Evolutionary conservation across 305 asterid species (phyloP).

Genomic region (Fraxinus floribunda): DNA sequence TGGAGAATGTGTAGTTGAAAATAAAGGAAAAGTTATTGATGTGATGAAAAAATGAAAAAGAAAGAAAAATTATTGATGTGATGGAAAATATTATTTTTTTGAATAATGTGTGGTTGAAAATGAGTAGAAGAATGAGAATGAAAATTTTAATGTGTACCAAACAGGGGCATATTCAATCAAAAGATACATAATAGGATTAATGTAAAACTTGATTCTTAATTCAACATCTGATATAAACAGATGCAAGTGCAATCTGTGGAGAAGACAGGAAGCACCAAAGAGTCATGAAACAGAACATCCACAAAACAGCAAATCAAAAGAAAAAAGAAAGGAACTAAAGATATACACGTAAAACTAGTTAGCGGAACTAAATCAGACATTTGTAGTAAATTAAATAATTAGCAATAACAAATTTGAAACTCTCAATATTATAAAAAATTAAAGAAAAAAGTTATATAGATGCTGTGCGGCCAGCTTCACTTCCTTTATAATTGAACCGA

Average conservation of each 20-base stretch:
- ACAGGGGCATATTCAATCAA: conserved; percentile 1
- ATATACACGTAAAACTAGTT: background rate
- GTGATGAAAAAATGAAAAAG: too few species aligned
- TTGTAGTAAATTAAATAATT: background rate
- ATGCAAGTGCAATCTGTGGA: background rate
- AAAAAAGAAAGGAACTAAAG: background rate
- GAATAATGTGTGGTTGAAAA: too few species aligned
- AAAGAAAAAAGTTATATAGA: background rate
- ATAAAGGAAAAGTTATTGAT: too few species aligned
- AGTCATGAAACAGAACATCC: background rate
- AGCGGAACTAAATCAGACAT: background rate
- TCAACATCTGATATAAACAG: conserved; percentile 5
- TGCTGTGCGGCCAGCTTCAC: background rate
- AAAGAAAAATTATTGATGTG: too few species aligned
- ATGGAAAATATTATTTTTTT: too few species aligned
- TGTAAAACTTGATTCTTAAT: conserved; percentile 8
- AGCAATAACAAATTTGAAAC: background rate
- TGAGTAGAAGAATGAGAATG: too few species aligned
- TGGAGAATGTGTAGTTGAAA: too few species aligned
- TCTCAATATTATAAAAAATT: background rate
- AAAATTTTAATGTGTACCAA: too few species aligned
- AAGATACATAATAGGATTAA: background rate
- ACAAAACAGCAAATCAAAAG: background rate
- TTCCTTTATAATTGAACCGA: background rate
- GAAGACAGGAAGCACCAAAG: background rate